phyloP scores from a whole-genome alignment of 768 basidiomycete genomes.

The Termitomyces sp. region DNA sequence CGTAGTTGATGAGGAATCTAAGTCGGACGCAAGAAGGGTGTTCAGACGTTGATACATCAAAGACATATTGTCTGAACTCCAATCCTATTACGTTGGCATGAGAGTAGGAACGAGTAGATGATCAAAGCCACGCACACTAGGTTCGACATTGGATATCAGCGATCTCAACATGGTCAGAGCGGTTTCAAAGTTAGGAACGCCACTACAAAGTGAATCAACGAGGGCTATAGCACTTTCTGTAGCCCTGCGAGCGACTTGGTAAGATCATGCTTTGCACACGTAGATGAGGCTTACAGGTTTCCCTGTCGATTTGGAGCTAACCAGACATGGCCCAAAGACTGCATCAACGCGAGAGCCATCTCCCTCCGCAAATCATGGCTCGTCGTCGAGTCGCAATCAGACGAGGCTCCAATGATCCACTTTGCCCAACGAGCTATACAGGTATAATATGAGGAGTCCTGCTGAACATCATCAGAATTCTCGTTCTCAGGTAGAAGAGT shows the following conservation, averaged over 20 bases:
- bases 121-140: slow-evolving; percentile 16
- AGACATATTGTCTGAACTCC: slow-evolving; percentile 46
- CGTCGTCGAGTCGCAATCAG: slow-evolving; percentile 21
- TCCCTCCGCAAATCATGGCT: slow-evolving; percentile 44
- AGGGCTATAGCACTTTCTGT: slow-evolving; percentile 27
- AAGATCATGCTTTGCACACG: neutral
- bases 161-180: slow-evolving; percentile 21
- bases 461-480: slow-evolving; percentile 14
- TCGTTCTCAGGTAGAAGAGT: slow-evolving; percentile 21
- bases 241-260: slow-evolving; percentile 10
- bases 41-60: slow-evolving; percentile 55
- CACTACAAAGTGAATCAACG: slow-evolving; percentile 37
- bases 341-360: slow-evolving; percentile 41
- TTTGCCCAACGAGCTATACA: slow-evolving; percentile 69
- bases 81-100: slow-evolving; percentile 30
- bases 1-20: slow-evolving; percentile 3
- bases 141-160: slow-evolving; percentile 10
- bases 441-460: slow-evolving; percentile 45
- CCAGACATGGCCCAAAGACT: slow-evolving; percentile 39
- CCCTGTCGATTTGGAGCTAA: slow-evolving; percentile 14
- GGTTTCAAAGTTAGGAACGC: slow-evolving; percentile 29
- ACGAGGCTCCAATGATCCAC: slow-evolving; percentile 52
- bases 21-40: slow-evolving; percentile 25
- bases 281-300: slow-evolving; percentile 30
- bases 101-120: neutral